phyloP scores from a whole-genome alignment of 2,329 filamentous ascomycete species.

The Fusarium sp. region DNA sequence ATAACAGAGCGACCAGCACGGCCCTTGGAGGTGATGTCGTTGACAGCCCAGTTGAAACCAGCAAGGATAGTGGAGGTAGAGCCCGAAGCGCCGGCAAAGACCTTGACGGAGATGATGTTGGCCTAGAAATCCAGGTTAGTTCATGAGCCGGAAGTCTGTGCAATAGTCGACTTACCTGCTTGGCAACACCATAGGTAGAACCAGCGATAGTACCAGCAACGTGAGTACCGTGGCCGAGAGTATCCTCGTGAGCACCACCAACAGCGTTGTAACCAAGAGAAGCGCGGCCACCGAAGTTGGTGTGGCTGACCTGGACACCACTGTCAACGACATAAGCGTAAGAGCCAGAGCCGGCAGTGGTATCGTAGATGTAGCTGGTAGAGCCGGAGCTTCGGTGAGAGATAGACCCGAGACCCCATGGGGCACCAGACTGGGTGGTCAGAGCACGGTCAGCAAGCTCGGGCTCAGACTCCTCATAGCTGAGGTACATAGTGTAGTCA shows the following conservation, averaged over 20 bases:
- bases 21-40: conserved; percentile 50
- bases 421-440: conserved; percentile 40
- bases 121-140: conserved; percentile 22
- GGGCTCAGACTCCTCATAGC: conserved; percentile 25
- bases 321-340: conserved; percentile 73
- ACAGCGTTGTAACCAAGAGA: conserved; percentile 55
- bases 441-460: conserved; percentile 40
- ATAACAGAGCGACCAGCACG: conserved; percentile 50
- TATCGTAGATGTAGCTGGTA: conserved; percentile 62
- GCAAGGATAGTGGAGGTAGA: conserved; percentile 53
- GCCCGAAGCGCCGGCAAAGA: conserved; percentile 22
- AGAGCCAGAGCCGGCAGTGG: conserved; percentile 61
- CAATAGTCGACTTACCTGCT: conserved; percentile 46
- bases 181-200: conserved; percentile 59
- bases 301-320: conserved; percentile 66
- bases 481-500: conserved; percentile 40
- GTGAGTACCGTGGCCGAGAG: conserved; percentile 58
- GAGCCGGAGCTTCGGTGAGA: conserved; percentile 45
- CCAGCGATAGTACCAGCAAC: conserved; percentile 56
- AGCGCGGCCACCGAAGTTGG: conserved; percentile 63
- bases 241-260: conserved; percentile 50
- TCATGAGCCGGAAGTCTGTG: not conserved
- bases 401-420: conserved; percentile 45
- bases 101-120: conserved; percentile 52
- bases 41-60: conserved; percentile 57